phyloP scores from a whole-genome alignment of 148 eudicot genomes.

The Vaccinium corymbosum region DNA sequence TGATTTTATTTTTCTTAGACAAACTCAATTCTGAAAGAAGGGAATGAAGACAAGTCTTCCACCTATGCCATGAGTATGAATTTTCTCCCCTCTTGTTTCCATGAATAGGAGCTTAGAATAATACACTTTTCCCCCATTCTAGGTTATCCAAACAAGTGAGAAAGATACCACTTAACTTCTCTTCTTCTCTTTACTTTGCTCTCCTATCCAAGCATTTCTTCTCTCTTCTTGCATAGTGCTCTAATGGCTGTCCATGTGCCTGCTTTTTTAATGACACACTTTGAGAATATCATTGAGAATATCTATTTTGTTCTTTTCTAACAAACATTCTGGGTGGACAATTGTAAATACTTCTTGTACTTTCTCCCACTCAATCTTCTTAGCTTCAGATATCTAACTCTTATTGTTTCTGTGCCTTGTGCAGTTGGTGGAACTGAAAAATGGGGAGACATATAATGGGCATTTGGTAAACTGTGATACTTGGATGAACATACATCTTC shows the following conservation, averaged over 20 bases:
- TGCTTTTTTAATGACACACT: background rate
- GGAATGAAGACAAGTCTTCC: background rate
- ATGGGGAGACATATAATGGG: constrained; percentile 92
- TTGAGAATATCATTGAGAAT: background rate
- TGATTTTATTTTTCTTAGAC: background rate
- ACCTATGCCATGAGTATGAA: background rate
- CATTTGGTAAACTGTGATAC: constrained; percentile 94
- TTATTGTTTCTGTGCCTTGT: background rate
- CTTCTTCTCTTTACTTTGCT: background rate
- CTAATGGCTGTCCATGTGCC: background rate
- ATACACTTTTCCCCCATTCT: background rate
- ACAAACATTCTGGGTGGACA: background rate
- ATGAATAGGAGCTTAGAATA: background rate
- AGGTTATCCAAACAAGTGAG: background rate
- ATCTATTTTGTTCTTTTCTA: background rate
- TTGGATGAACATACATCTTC: constrained; percentile 97
- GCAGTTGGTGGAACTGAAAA: constrained; percentile 90
- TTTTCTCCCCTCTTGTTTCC: background rate
- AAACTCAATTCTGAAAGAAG: background rate
- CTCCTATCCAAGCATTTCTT: background rate
- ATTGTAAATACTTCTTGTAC: background rate
- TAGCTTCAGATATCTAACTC: background rate
- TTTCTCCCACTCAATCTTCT: background rate
- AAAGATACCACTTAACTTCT: background rate
- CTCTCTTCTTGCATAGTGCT: background rate